Evolutionary conservation across 73 alveolate species (phyloP), one percentile per base, ranked within the genome.

Genomic region (Uronychia setigera): DNA sequence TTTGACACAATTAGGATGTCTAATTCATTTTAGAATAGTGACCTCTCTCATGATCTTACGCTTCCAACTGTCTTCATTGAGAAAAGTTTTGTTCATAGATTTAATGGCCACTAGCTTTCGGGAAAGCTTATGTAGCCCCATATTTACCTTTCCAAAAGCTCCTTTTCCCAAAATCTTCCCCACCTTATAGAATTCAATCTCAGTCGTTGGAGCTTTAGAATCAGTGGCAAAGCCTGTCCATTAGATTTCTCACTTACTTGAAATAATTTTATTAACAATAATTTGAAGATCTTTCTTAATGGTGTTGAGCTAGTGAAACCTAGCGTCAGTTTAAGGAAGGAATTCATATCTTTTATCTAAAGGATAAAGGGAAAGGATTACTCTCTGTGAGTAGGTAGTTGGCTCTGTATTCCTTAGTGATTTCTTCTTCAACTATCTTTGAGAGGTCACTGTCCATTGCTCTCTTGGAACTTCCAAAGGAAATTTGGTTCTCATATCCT

Each of bases 1-100:
- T 83, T 93, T 95, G 58, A 96, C 95, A 57, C 96, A 92, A 60
- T 94, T 94, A 46, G 92, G 95, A 85, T 97, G 99, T 79, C 97
- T 93, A 83, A 98, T 87, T 67, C 88, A 80, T 92, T 97, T 93
- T 93, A 96, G 87, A 28, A 98, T 84, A 74, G 81, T 78, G 9
- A 98, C 95, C 95, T 98, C 99, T 83, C 95, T 93, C 93, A 92
- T 89, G 26, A 98, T 95, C 79, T 91, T 91, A 33, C 88, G 67
- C 35, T 58, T 78, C 11, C 90, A 80, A 29, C 58, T 76, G 34
- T 79, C 92, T 74, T 90, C 96, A 1, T n/a, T 32, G n/a, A 86
- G 31, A 59, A 78, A 86, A 78, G 86, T 84, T 80, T 87, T 85
- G 76, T 91, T 87, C 60, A 91, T 91, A 46, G 88, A 34, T 34